phyloP scores from a whole-genome alignment of 305 asterid genomes.

The Euphrasia arctica region DNA sequence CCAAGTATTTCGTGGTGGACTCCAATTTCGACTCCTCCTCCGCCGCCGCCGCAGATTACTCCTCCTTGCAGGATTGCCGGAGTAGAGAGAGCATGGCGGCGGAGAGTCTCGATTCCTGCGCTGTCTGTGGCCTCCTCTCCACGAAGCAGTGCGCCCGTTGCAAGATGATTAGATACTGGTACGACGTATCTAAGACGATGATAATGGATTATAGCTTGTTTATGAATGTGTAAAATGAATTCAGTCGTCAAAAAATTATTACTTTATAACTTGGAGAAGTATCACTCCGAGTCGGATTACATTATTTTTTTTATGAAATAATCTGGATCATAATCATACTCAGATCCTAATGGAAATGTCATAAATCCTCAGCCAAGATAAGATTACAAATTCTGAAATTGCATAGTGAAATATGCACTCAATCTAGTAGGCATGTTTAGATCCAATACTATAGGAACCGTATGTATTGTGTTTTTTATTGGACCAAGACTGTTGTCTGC shows the following conservation, averaged over 20 bases:
- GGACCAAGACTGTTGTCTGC: no score
- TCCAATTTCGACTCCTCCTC: conserved; percentile 44
- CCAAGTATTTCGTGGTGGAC: conserved; percentile 66
- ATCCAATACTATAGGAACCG: no score
- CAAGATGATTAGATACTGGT: conserved; percentile 87
- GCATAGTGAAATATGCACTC: conserved; percentile 2
- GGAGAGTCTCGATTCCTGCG: conserved; percentile 44
- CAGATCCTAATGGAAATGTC: neutral
- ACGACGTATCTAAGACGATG: neutral
- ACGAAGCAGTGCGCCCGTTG: conserved; percentile 66
- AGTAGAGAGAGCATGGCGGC: conserved; percentile 34
- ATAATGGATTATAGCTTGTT: neutral
- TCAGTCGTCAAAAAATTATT: no score
- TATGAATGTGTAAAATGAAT: no score
- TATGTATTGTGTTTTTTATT: no score
- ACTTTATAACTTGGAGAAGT: no score
- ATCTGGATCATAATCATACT: neutral
- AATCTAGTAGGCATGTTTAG: neutral
- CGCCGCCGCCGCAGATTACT: conserved; percentile 38
- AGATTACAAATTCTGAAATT: neutral
- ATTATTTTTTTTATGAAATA: no score
- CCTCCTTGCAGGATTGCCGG: conserved; percentile 31
- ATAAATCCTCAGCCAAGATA: conserved; percentile 2
- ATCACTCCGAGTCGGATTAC: no score
- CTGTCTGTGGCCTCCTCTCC: conserved; percentile 53